These are phyloP conservation scores for Noccaea bulbosa DNA, from an alignment of 345 rosid species.

Conservation along the genomic window DNA sequence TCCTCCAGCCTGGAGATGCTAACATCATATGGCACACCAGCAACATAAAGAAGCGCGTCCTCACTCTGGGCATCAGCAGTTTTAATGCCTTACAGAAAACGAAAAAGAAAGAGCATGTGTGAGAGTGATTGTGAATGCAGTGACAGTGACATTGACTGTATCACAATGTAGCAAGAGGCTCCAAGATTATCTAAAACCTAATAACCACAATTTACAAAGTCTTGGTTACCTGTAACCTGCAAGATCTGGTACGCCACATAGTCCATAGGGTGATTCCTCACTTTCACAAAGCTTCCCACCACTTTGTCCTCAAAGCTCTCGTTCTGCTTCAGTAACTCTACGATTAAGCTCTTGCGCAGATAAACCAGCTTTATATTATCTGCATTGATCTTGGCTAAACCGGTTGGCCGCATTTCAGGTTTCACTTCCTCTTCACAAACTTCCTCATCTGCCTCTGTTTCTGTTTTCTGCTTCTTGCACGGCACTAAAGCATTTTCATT, in stretches of 20 bases:
- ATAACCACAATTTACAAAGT: background rate
- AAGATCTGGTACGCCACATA: slow-evolving; percentile 35
- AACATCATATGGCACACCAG: slow-evolving; percentile 32
- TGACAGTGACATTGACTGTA: no score
- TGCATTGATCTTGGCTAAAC: slow-evolving; percentile 49
- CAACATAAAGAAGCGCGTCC: slow-evolving; percentile 15
- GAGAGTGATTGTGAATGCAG: no score
- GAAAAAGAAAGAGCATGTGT: background rate
- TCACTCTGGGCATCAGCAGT: slow-evolving; percentile 11
- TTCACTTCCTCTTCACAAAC: slow-evolving; percentile 32
- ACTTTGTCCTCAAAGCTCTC: slow-evolving; percentile 50
- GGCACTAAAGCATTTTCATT: slow-evolving; percentile 13
- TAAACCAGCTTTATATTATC: slow-evolving; percentile 61
- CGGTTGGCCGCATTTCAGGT: slow-evolving; percentile 38
- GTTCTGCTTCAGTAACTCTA: slow-evolving; percentile 45
- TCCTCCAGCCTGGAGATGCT: slow-evolving; percentile 41
- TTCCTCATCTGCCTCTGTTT: background rate
- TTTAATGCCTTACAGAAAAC: slow-evolving; percentile 28
- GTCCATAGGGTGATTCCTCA: slow-evolving; percentile 49
- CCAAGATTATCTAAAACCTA: background rate
- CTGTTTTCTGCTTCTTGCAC: slow-evolving; percentile 45
- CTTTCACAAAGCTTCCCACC: slow-evolving; percentile 63
- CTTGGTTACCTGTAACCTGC: slow-evolving; percentile 43
- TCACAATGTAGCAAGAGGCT: background rate
- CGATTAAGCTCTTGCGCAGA: slow-evolving; percentile 56